A percentile compares a stretch with the other conserved stretches of the same genome.
These are phyloP conservation scores for Naganishia cerealis DNA, from an alignment of 1,284 basidiomycete genomes.

Conservation along the genomic window DNA sequence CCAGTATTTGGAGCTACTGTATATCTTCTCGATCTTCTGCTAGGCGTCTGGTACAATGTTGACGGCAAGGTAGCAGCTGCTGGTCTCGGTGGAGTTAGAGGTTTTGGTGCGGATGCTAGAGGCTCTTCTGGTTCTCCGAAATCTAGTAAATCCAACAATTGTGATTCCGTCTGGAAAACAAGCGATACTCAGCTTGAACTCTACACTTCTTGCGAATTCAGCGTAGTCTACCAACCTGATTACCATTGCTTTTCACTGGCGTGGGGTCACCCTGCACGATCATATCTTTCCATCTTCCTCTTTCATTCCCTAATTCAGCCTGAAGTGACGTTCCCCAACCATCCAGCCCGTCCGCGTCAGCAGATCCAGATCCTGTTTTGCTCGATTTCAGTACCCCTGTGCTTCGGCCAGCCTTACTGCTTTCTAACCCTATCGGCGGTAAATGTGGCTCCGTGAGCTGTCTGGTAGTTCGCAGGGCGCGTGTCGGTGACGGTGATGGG, in stretches of 20 bases:
- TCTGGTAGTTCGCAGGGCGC: constrained; percentile 28
- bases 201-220: too few relatives aligned
- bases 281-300: constrained; percentile 32
- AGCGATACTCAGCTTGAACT: neutral
- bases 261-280: constrained; percentile 30
- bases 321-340: constrained; percentile 22
- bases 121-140: constrained; percentile 23
- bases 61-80: constrained; percentile 28
- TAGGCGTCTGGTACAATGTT: constrained; percentile 31
- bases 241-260: constrained; percentile 27
- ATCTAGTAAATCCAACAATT: constrained; percentile 28
- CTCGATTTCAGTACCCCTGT: neutral
- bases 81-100: constrained; percentile 39
- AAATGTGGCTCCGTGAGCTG: neutral
- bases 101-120: constrained; percentile 38
- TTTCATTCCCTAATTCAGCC: constrained; percentile 33
- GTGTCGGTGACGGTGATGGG: constrained; percentile 36
- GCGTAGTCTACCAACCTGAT: constrained; percentile 14
- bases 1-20: constrained; percentile 36
- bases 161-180: constrained; percentile 30
- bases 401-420: neutral
- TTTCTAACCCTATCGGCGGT: neutral
- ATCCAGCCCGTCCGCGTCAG: constrained; percentile 32
- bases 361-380: neutral
- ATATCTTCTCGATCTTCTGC: constrained; percentile 19